Base-by-base conservation (phyloP, 179 eudicot species). In the Vitellaria paradoxa region DNA sequence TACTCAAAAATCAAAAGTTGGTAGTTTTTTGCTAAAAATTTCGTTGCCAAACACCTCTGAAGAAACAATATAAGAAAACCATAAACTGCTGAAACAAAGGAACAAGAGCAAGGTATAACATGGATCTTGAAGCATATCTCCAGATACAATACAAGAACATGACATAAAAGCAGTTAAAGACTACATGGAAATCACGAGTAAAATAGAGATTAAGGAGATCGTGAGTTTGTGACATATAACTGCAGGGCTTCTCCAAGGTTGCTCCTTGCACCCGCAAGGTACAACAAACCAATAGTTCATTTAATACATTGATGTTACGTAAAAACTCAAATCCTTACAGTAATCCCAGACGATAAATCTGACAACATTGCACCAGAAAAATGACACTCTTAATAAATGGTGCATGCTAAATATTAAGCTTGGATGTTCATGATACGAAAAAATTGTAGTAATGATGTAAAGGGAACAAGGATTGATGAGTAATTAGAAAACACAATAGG, bases 1-100 rank as follows among this genome's bases (percentile, higher is more conserved):
- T n/a, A n/a, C n/a, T n/a, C n/a, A n/a, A n/a, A n/a, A n/a, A n/a
- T n/a, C n/a, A n/a, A n/a, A n/a, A n/a, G n/a, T n/a, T n/a, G n/a
- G n/a, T n/a, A n/a, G n/a, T n/a, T n/a, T n/a, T n/a, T n/a, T n/a
- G n/a, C n/a, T n/a, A n/a, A n/a, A n/a, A n/a, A n/a, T n/a, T n/a
- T n/a, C n/a, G n/a, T n/a, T n/a, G n/a, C n/a, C n/a, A n/a, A n/a
- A n/a, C n/a, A n/a, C n/a, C n/a, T n/a, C n/a, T n/a, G n/a, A n/a
- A 30, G 72, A 46, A 68, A 68, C 72, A 68, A 46, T 13, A 68
- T 30, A 64, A 26, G 56, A 68, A 68, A 4, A 46, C 49, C 24
- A 9, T 4, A 45, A 68, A 68, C 53, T 17, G 71, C 71, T 45
- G 26, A 26, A 2, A 52, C 37, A 20, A n/a, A 70, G 8, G 1